Percentiles rank a stretch among this genome's conserved stretches.
phyloP scores from a whole-genome alignment of 2,329 filamentous ascomycete species.

The Helminthosporium solani region DNA sequence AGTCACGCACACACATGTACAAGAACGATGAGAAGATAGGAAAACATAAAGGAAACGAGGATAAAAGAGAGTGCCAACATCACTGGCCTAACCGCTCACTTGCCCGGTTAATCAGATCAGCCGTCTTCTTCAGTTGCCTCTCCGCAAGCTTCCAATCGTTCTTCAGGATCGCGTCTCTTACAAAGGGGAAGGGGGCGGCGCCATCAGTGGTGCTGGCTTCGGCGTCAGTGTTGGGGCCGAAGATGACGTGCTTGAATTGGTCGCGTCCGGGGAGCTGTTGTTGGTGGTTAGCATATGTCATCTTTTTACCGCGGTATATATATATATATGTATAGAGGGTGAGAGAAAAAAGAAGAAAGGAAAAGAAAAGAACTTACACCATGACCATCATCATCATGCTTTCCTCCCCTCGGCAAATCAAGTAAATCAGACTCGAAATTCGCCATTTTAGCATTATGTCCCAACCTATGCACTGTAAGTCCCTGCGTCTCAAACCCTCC shows the following conservation, averaged over 20 bases:
- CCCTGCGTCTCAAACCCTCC: slow-evolving; percentile 75
- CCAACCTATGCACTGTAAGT: slow-evolving; percentile 66
- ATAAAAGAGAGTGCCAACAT: background rate
- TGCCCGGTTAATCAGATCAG: slow-evolving; percentile 65
- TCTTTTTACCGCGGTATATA: no score
- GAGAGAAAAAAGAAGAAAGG: background rate
- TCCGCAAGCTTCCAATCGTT: slow-evolving; percentile 70
- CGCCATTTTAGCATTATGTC: slow-evolving; percentile 77
- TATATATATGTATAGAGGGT: no score
- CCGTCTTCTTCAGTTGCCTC: slow-evolving; percentile 68
- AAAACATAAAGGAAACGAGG: background rate
- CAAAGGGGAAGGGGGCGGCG: slow-evolving; percentile 71
- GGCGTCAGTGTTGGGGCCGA: slow-evolving; percentile 74
- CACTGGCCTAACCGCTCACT: slow-evolving; percentile 47
- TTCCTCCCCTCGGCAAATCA: slow-evolving; percentile 64
- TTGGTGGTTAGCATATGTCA: no score
- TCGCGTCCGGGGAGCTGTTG: slow-evolving; percentile 73
- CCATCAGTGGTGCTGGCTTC: slow-evolving; percentile 61
- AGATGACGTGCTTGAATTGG: slow-evolving; percentile 92
- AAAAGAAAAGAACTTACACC: slow-evolving; percentile 61
- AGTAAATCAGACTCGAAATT: slow-evolving; percentile 80
- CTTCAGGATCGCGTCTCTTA: slow-evolving; percentile 74
- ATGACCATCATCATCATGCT: slow-evolving; percentile 31
- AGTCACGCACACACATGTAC: no score
- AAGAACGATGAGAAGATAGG: no score